A percentile compares a stretch with the other conserved stretches of the same genome.
Conservation (phyloP, 257 asterid genomes). For the Plectranthus barbatus region DNA sequence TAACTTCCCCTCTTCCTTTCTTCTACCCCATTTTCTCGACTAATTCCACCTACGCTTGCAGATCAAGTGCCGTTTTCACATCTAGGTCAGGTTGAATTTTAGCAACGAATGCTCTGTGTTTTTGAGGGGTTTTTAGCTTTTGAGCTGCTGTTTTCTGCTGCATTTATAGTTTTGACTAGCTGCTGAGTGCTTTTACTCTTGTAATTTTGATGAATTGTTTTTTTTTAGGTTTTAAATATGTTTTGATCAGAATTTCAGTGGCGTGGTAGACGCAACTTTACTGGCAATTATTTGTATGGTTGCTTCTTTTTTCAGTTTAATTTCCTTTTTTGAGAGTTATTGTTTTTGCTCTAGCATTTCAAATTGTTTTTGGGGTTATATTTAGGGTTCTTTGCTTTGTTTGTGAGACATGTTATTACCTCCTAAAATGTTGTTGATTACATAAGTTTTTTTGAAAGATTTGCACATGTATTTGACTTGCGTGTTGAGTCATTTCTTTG, state of each 20-base stretch:
- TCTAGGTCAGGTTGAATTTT: not conserved
- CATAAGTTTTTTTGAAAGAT: not conserved
- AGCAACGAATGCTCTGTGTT: not conserved
- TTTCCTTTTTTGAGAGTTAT: not conserved
- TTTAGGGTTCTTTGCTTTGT: not conserved
- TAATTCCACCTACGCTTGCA: constrained; percentile 14
- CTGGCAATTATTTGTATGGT: constrained; percentile 6
- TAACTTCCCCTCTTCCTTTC: constrained; percentile 15
- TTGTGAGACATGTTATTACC: not conserved
- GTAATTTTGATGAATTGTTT: not conserved
- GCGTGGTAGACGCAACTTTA: not conserved
- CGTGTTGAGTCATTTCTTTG: not conserved
- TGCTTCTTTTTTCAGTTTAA: not conserved
- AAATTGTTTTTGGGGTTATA: not conserved
- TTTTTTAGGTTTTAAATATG: not conserved
- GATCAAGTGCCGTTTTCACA: constrained; percentile 21
- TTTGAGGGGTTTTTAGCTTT: not conserved
- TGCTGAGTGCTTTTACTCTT: not conserved
- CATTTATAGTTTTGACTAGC: constrained; percentile 21
- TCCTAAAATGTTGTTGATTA: constrained; percentile 5
- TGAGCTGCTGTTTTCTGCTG: constrained; percentile 9
- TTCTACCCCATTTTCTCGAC: not conserved
- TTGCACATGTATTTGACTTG: constrained; percentile 2
- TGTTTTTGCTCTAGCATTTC: not conserved
- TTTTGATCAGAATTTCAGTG: constrained; percentile 21